Evolutionary conservation across 768 basidiomycete species (phyloP).

Genomic region (Tephrocybe sp.): DNA sequence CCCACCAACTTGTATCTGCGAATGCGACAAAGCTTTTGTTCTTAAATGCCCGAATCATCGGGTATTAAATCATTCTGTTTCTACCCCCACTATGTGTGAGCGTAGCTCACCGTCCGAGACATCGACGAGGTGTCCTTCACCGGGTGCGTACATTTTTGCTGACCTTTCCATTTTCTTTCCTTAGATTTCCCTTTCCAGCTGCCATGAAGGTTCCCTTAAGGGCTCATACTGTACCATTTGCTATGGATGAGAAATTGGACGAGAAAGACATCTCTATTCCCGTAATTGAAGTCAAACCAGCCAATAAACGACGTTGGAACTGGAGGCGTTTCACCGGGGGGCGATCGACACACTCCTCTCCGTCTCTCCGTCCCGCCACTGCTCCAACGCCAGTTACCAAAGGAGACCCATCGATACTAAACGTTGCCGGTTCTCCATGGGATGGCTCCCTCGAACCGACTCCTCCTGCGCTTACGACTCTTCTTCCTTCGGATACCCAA

Average conservation of each 20-base stretch:
- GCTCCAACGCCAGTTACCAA: not conserved
- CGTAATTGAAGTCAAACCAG: not conserved
- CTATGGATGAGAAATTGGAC: not conserved
- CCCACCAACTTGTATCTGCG: not conserved
- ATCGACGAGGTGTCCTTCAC: conserved; percentile 4
- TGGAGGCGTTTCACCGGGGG: conserved; percentile 6
- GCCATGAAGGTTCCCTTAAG: not conserved
- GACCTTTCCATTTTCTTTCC: not conserved
- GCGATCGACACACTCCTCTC: not conserved
- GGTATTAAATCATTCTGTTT: conserved; percentile 13
- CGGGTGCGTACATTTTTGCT: conserved; percentile 3
- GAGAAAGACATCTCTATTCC: not conserved
- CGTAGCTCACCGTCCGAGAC: conserved; percentile 1
- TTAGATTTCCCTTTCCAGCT: not conserved
- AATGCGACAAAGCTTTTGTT: not conserved
- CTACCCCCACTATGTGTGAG: conserved; percentile 9
- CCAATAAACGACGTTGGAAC: conserved; percentile 5
- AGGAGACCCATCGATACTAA: not conserved
- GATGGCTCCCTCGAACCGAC: conserved; percentile 7
- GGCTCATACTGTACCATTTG: conserved; percentile 1
- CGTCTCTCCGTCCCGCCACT: not conserved
- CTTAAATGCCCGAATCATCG: conserved; percentile 2
- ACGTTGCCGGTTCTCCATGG: not conserved
- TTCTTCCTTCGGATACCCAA: conserved; percentile 5
- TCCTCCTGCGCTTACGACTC: conserved; percentile 7